Conservation (phyloP, 1,284 basidiomycete genomes). For the Cryptococcus sp. region DNA sequence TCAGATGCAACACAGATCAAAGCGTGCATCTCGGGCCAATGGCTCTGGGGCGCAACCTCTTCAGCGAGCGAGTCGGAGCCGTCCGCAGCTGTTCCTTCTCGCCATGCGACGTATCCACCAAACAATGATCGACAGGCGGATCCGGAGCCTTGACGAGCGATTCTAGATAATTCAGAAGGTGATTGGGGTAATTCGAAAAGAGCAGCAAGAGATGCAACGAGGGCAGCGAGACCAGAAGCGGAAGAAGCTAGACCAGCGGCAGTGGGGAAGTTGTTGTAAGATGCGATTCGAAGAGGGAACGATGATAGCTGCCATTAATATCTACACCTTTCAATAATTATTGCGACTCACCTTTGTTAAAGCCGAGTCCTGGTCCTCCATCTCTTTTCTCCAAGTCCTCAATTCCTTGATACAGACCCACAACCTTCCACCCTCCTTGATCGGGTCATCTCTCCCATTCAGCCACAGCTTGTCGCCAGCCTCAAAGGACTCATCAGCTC, state of each 20-base stretch:
- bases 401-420: slow-evolving; percentile 85
- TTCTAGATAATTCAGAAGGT: slow-evolving; percentile 73
- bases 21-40: slow-evolving; percentile 95
- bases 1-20: slow-evolving; percentile 96
- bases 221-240: slow-evolving; percentile 93
- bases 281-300: slow-evolving; percentile 77
- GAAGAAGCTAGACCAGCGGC: slow-evolving; percentile 97
- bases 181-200: slow-evolving; percentile 75
- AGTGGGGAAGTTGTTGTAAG: slow-evolving; percentile 98
- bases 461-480: slow-evolving; percentile 80
- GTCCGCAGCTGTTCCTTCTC: slow-evolving; percentile 64
- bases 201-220: slow-evolving; percentile 80
- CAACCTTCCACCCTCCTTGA: slow-evolving; percentile 74
- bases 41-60: slow-evolving; percentile 74
- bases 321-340: background rate
- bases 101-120: slow-evolving; percentile 96
- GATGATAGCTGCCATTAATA: slow-evolving; percentile 58
- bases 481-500: slow-evolving; percentile 71
- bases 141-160: slow-evolving; percentile 94
- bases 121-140: slow-evolving; percentile 97
- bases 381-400: slow-evolving; percentile 66
- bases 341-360: slow-evolving; percentile 59
- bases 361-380: slow-evolving; percentile 65
- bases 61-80: slow-evolving; percentile 86
- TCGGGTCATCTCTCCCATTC: slow-evolving; percentile 84